Base-by-base conservation (phyloP, 1,139 yeast genomes). In the Geotrichum restrictum region DNA sequence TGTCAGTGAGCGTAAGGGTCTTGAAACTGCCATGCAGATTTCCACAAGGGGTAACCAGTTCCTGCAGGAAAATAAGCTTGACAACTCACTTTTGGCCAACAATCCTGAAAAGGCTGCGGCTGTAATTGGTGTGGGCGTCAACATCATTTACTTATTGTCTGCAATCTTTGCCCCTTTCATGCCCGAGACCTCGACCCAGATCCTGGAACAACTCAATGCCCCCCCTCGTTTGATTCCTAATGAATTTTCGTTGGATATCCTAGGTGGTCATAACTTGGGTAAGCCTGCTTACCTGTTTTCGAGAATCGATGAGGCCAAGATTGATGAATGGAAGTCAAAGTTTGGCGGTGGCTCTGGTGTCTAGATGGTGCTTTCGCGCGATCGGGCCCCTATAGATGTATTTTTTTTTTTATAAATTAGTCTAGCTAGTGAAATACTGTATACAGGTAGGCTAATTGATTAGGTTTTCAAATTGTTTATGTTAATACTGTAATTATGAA, bases 11-110 rank as follows among this genome's bases (percentile, higher is more conserved):
- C 85, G 97, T 72, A 84, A 81, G 65, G 98, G 96, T 67, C 77
- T 93, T 60, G 98, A 91, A 70, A 70, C 82, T 45, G 95, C 96
- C 58, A 88, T 93, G 97, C 79, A 87, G 40, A 75, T 94, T 54
- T 86, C 96, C 55, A 82, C 96, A 29, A 82, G 96, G 65, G 98
- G 98, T 70, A 93, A 93, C 72, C 86, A 78, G 69, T 94, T 91
- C 76, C 78, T 93, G 69, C 99, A 93, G 74, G 98, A 91, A 52
- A 89, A 91, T 75, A 91, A 89, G 73, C 79, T 93, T 64, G 98
- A 91, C 71, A 93, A 93, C 76, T 77, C 87, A 27, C 77, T 91
- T 62, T 88, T 83, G 69, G 80, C 82, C 55, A 81, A 88, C 65
- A 70, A 72, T 51, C 96, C 97, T 36, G 87, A 78, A 39, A 83